Evolutionary conservation across 805 yeast species (phyloP).

Genomic region (Saturnispora gosingensis): DNA sequence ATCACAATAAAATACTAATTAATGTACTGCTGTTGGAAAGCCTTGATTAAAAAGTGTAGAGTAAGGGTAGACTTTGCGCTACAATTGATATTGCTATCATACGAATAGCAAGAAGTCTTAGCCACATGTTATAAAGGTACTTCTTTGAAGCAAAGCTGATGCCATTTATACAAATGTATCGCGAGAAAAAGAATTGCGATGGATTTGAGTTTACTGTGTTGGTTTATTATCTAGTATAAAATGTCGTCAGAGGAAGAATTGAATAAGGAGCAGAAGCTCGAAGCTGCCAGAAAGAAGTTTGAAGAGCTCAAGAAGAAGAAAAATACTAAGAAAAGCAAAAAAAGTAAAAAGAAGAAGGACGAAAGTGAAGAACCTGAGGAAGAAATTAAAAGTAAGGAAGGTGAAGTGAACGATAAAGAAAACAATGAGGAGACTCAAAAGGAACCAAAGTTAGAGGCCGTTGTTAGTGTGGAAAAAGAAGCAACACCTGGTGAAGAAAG

Average conservation of each 20-base stretch:
- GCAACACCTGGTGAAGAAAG: background rate
- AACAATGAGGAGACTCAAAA: background rate
- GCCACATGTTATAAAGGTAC: too few relatives aligned
- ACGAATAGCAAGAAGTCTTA: too few relatives aligned
- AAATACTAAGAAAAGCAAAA: conserved; percentile 19
- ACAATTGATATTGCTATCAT: too few relatives aligned
- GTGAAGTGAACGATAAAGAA: background rate
- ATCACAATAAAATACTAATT: too few relatives aligned
- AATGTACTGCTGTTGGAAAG: too few relatives aligned
- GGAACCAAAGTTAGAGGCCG: background rate
- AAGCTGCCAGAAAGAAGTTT: conserved; percentile 29
- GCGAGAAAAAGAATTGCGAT: background rate
- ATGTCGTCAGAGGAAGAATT: conserved; percentile 20
- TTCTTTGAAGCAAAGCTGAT: background rate
- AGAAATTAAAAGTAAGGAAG: background rate
- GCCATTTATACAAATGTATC: background rate
- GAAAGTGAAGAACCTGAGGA: background rate
- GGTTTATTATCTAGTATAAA: background rate
- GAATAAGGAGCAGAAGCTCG: conserved; percentile 28
- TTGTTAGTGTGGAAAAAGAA: background rate
- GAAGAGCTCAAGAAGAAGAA: conserved; percentile 27
- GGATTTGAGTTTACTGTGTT: background rate
- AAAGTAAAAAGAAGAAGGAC: conserved; percentile 9
- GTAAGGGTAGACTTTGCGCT: too few relatives aligned
- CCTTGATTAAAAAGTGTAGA: too few relatives aligned